Evolutionary conservation across 2,329 filamentous ascomycete species (phyloP).

Genomic region (Monilinia fructigena): DNA sequence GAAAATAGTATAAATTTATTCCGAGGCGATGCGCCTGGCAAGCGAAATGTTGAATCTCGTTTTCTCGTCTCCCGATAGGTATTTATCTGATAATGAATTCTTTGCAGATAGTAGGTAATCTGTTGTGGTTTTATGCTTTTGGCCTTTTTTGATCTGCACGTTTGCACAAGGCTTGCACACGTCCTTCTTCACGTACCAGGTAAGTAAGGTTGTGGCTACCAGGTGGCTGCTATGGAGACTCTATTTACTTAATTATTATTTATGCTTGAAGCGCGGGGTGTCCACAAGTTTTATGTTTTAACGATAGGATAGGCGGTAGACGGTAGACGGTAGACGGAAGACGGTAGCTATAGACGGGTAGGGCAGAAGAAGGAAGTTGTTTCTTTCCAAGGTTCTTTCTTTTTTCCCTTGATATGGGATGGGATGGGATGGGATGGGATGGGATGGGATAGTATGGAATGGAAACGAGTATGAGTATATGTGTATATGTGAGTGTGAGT

Average conservation of each 20-base stretch:
- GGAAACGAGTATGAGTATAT: no score
- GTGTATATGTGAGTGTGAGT: no score
- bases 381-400: not conserved
- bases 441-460: no score
- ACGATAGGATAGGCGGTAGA: not conserved
- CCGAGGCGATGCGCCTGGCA: conserved; percentile 32
- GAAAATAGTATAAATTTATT: conserved; percentile 14
- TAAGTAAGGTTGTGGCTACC: not conserved
- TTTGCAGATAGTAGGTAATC: not conserved
- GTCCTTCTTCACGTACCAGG: not conserved
- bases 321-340: not conserved
- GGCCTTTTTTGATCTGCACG: conserved; percentile 9
- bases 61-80: conserved; percentile 3
- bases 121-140: conserved; percentile 23
- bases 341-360: not conserved
- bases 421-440: no score
- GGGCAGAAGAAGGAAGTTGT: conserved; percentile 2
- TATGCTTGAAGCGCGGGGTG: conserved; percentile 23
- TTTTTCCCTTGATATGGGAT: no score
- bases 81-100: conserved; percentile 13
- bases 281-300: conserved; percentile 13
- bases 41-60: conserved; percentile 17
- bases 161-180: conserved; percentile 23
- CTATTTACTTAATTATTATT: not conserved
- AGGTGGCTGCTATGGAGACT: not conserved